Conservation (phyloP, 805 yeast species). For the Spencermartinsiella europaea region DNA sequence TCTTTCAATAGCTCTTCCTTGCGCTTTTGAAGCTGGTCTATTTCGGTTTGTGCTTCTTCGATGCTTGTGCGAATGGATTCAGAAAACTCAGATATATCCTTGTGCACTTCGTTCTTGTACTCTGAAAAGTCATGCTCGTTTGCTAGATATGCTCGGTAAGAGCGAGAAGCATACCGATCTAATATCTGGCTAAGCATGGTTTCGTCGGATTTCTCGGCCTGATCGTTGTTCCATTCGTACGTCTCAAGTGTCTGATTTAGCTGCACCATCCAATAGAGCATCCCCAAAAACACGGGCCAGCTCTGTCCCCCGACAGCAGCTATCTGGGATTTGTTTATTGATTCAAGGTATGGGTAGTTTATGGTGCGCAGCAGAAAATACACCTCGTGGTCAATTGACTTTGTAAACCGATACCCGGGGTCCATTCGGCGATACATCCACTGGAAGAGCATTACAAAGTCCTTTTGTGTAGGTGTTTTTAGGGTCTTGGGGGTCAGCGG, state of each 20-base stretch:
- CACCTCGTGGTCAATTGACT: constrained; percentile 70
- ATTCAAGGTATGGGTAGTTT: constrained; percentile 74
- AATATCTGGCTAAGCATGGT: constrained; percentile 45
- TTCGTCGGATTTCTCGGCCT: constrained; percentile 37
- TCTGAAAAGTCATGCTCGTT: constrained; percentile 58
- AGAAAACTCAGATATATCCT: constrained; percentile 49
- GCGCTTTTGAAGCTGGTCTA: constrained; percentile 36
- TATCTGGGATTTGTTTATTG: constrained; percentile 77
- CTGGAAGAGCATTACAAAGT: constrained; percentile 70
- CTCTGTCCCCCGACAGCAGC: constrained; percentile 83
- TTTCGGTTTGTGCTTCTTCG: constrained; percentile 37
- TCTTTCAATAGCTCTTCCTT: constrained; percentile 41
- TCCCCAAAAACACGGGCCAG: constrained; percentile 80
- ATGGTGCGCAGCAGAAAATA: constrained; percentile 58
- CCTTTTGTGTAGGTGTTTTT: constrained; percentile 79
- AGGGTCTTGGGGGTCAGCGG: constrained; percentile 61
- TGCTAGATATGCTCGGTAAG: constrained; percentile 62
- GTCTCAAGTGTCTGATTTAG: constrained; percentile 43
- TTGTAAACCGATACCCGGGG: constrained; percentile 67
- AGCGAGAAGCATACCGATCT: constrained; percentile 55
- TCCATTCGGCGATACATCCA: constrained; percentile 74
- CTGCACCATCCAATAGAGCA: constrained; percentile 76
- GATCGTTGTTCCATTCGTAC: constrained; percentile 34
- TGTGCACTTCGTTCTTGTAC: constrained; percentile 50
- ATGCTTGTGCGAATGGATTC: constrained; percentile 46